Evolutionary conservation across 139 green algal species (phyloP).

Genomic region (Edaphochlamys debaryana): DNA sequence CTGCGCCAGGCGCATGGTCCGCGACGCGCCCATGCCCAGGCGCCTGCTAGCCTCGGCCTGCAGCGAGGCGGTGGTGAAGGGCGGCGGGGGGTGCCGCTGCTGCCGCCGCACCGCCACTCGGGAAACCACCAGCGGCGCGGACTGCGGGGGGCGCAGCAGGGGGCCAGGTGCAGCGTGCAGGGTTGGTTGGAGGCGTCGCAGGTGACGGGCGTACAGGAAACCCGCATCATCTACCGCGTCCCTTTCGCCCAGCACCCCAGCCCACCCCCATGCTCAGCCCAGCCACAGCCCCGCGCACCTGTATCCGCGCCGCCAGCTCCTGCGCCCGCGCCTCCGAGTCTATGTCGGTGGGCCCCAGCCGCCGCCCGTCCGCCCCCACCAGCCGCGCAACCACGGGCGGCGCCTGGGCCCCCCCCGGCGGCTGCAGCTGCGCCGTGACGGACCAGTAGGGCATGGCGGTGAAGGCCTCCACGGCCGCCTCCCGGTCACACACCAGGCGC

Average conservation of each 20-base stretch:
- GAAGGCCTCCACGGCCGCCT: slow-evolving; percentile 80
- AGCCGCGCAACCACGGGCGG: slow-evolving; percentile 3
- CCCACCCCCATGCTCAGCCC: too few species aligned
- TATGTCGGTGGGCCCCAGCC: slow-evolving; percentile 59
- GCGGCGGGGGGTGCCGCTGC: slow-evolving; percentile 69
- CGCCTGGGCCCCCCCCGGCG: background rate
- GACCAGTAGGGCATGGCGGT: slow-evolving; percentile 73
- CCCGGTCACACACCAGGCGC: slow-evolving; percentile 85
- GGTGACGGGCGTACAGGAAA: too few species aligned
- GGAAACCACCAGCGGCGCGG: slow-evolving; percentile 31
- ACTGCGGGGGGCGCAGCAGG: background rate
- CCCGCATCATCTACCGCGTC: too few species aligned
- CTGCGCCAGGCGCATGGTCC: slow-evolving; percentile 91
- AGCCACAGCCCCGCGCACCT: slow-evolving; percentile 41
- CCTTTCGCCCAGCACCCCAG: too few species aligned
- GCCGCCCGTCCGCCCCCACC: slow-evolving; percentile 56
- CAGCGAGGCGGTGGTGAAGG: slow-evolving; percentile 91
- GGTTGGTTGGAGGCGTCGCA: background rate
- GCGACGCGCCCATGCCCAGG: slow-evolving; percentile 72
- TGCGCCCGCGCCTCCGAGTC: slow-evolving; percentile 46
- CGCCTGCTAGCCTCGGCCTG: slow-evolving; percentile 85
- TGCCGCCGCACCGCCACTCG: background rate
- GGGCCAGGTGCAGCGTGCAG: too few species aligned
- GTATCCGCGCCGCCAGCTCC: slow-evolving; percentile 42
- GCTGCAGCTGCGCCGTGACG: slow-evolving; percentile 39